phyloP scores from a whole-genome alignment of 225 moss, liverwort and hornwort genomes.

The Bryum argenteum region DNA sequence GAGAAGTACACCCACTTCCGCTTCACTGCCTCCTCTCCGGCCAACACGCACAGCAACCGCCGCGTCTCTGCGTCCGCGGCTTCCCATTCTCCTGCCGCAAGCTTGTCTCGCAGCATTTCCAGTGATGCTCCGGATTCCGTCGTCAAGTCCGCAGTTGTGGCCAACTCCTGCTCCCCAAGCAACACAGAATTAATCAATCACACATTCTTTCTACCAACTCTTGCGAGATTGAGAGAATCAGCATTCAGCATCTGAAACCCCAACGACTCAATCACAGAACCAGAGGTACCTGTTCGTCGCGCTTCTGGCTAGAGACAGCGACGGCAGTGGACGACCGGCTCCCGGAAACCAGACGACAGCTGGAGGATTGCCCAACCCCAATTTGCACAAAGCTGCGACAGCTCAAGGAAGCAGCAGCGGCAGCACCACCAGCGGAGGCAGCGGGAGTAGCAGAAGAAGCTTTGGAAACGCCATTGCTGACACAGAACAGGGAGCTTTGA shows the following conservation, averaged over 20 bases:
- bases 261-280: too few relatives aligned
- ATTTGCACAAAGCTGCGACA: constrained; percentile 21
- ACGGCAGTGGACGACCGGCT: constrained; percentile 29
- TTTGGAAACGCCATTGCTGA: not conserved
- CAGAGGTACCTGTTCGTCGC: constrained; percentile 54
- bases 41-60: constrained; percentile 69
- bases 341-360: not conserved
- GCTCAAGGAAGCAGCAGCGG: not conserved
- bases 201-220: too few relatives aligned
- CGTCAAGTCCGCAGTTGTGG: constrained; percentile 29
- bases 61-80: constrained; percentile 94
- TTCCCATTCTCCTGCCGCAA: constrained; percentile 93
- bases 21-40: constrained; percentile 82
- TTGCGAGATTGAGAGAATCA: too few relatives aligned
- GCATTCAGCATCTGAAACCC: too few relatives aligned
- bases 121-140: constrained; percentile 74
- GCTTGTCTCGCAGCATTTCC: constrained; percentile 63
- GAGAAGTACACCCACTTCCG: constrained; percentile 96
- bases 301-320: constrained; percentile 46
- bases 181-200: not conserved
- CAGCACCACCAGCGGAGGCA: not conserved
- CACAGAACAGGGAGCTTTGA: constrained; percentile 33
- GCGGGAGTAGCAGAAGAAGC: not conserved
- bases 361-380: constrained; percentile 8
- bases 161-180: constrained; percentile 38